These are phyloP conservation scores for Colletotrichum sp. DNA, from an alignment of 2,329 filamentous ascomycete genomes.

Conservation along the genomic window DNA sequence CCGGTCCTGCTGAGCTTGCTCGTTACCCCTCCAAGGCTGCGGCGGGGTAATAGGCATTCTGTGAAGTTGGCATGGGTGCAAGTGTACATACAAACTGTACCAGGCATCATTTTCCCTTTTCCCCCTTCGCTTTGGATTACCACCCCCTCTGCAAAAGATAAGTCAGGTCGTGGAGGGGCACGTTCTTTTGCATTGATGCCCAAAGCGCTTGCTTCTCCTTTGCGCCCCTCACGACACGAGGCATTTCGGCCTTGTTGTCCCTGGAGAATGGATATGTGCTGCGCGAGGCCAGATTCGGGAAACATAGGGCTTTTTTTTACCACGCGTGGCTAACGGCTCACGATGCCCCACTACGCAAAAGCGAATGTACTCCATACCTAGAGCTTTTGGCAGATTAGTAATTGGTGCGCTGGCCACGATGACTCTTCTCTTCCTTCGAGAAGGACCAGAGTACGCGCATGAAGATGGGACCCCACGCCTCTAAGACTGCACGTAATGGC, in stretches of 20 bases:
- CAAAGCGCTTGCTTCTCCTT: background rate
- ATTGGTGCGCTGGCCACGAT: background rate
- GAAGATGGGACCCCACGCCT: background rate
- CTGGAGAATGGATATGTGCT: background rate
- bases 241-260: background rate
- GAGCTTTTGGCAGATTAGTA: background rate
- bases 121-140: background rate
- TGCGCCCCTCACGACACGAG: background rate
- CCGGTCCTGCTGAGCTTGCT: background rate
- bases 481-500: conserved; percentile 11
- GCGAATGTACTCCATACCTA: background rate
- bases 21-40: background rate
- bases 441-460: background rate
- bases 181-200: background rate
- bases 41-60: background rate
- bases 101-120: background rate
- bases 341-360: background rate
- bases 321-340: background rate
- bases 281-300: background rate
- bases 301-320: background rate
- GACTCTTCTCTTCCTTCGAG: background rate
- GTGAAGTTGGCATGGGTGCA: background rate
- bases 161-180: background rate
- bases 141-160: background rate
- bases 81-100: background rate